Base-by-base conservation (phyloP, 306 rosid species). In the Vigna mungo region DNA sequence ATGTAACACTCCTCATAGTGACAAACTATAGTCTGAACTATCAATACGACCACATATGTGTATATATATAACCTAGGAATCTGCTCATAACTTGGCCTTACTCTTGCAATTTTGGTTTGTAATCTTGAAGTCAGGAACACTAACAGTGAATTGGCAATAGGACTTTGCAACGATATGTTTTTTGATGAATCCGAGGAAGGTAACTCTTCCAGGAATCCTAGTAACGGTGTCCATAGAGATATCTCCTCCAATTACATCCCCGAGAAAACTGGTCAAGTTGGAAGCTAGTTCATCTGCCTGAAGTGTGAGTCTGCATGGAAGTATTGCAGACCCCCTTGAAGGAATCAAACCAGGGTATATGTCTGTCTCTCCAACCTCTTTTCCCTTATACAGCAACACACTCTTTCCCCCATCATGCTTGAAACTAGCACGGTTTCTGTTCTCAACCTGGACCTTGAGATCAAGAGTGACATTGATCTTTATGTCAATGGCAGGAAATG, bases 381-480 rank as follows among this genome's bases (percentile, higher is more conserved):
- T 63, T 7, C 85, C 86, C 55, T 25, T 27, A 17, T 89, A 88
- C 8, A 82, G 34, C 61, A 92, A 32, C 4, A 76, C 0, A 64
- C 89, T 88, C 62, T 62, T 87, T 16, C 91, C 97, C 5, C 37
- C 64, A 12, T 21, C 82, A 27, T 90, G 93, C 73, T 80, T 86
- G 86, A 92, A 89, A 58, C 87, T 88, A 9, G 80, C 90, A 1
- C 41, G 81, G 77, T 92, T 92, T 59, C 70, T 64, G 65, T 92
- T 92, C 55, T 79, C 11, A 11, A 92, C 76, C 2, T n/a, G 84
- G 52, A 92, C 37, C 55, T 69, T 71, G 56, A 90, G 52, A 44
- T 87, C 80, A 27, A 92, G 76, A 3, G 93, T 87, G 54, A 88
- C 52, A 58, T 90, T 92, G 63, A 90, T 61, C 55, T 87, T 80